Conservation (phyloP, 768 basidiomycete species). For the Lactifluus subvellereus region DNA sequence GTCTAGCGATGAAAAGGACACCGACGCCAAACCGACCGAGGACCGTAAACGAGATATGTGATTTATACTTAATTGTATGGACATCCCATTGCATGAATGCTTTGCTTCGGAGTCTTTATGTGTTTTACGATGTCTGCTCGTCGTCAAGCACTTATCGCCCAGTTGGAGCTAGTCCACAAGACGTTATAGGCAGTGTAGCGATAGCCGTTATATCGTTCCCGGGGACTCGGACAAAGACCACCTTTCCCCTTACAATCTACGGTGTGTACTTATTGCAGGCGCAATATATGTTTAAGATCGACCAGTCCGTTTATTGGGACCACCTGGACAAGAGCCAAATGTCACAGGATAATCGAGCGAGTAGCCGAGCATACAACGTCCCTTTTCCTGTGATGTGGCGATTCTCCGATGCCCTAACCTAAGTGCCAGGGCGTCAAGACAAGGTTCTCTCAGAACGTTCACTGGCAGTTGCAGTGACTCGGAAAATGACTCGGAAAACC, state of each 20-base stretch:
- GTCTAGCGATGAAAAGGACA: slow-evolving; percentile 20
- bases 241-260: not conserved
- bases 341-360: not conserved
- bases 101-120: not conserved
- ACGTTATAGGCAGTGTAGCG: not conserved
- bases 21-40: not conserved
- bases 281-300: not conserved
- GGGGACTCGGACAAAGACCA: not conserved
- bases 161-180: not conserved
- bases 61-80: slow-evolving; percentile 22
- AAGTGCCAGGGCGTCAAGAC: no score
- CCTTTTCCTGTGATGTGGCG: not conserved
- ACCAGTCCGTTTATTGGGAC: not conserved
- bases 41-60: slow-evolving; percentile 13
- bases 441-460: no score
- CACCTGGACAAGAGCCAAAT: not conserved
- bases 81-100: not conserved
- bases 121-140: not conserved
- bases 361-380: not conserved
- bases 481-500: not conserved
- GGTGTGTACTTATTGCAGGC: not conserved
- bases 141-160: not conserved
- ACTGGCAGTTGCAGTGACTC: no score
- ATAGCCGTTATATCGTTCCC: not conserved
- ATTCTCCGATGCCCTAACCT: not conserved